Evolutionary conservation across 768 basidiomycete species (phyloP).

Genomic region (Scleroderma bovista): DNA sequence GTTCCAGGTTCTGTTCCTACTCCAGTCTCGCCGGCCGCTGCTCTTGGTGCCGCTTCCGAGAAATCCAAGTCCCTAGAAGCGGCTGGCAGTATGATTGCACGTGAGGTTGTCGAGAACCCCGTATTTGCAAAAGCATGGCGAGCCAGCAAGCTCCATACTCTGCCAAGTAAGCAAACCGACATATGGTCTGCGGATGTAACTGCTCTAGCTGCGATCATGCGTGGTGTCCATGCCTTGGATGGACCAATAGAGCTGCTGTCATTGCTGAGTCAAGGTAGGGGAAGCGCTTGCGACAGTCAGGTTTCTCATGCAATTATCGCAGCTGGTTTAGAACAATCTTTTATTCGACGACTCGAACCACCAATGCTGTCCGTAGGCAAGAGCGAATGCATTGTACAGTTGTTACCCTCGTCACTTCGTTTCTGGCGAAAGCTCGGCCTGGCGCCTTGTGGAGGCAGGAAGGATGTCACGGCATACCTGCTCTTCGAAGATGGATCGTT

Average conservation of each 20-base stretch:
- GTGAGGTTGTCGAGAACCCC: constrained; percentile 69
- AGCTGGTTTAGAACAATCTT: constrained; percentile 2
- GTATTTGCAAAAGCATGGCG: constrained; percentile 67
- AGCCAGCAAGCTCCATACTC: constrained; percentile 27
- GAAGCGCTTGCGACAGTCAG: constrained; percentile 1
- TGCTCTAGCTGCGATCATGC: constrained; percentile 35
- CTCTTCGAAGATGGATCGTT: constrained; percentile 60
- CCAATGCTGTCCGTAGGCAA: constrained; percentile 66
- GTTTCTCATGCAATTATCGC: not conserved
- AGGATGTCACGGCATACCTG: constrained; percentile 64
- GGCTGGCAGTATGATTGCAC: constrained; percentile 54
- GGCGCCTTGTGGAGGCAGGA: constrained; percentile 61
- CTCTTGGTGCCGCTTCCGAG: constrained; percentile 57
- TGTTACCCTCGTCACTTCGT: constrained; percentile 62
- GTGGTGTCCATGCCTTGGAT: constrained; percentile 31
- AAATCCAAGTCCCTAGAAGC: constrained; percentile 64
- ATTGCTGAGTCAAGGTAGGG: constrained; percentile 39
- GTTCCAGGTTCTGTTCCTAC: constrained; percentile 62
- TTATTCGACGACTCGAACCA: constrained; percentile 35
- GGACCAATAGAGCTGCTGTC: constrained; percentile 38
- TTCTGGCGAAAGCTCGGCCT: constrained; percentile 88
- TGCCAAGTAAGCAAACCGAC: constrained; percentile 20
- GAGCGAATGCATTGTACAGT: constrained; percentile 61
- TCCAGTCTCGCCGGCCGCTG: constrained; percentile 78
- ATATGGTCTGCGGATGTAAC: constrained; percentile 59